Conservation (phyloP, 768 basidiomycete species). For the Lactarius pseudohatsudake region DNA sequence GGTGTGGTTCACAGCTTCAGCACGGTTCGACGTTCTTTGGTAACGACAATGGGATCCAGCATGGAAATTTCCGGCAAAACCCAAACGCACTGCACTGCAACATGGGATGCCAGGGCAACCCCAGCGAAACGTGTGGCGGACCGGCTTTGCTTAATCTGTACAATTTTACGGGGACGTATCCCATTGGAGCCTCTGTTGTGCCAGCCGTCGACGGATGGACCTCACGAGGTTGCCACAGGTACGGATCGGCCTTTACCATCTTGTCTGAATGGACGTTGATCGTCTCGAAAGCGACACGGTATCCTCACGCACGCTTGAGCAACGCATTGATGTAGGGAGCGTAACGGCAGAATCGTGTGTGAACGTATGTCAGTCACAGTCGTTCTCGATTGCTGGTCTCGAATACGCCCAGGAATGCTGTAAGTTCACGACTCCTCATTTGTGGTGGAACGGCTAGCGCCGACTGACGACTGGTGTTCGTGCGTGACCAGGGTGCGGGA, state of each 20-base stretch:
- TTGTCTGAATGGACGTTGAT: background rate
- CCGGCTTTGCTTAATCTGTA: conserved; percentile 6
- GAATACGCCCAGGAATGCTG: conserved; percentile 14
- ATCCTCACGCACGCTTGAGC: conserved; percentile 3
- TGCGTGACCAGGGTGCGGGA: conserved; percentile 5
- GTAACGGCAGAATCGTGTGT: conserved; percentile 14
- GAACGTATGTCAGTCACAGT: background rate
- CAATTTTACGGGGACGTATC: conserved; percentile 11
- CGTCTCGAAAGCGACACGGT: conserved; percentile 3
- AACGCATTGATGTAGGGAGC: conserved; percentile 1
- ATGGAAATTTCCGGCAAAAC: background rate
- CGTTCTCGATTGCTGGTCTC: conserved; percentile 10
- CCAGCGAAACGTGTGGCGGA: conserved; percentile 4
- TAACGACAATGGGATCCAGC: background rate
- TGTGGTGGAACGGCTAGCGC: background rate
- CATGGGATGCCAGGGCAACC: conserved; percentile 20
- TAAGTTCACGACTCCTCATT: background rate
- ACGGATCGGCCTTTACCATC: background rate
- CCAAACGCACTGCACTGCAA: background rate
- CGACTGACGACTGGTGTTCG: background rate
- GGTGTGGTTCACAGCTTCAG: background rate
- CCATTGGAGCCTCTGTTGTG: conserved; percentile 1
- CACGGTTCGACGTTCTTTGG: conserved; percentile 1
- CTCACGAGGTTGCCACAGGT: conserved; percentile 3
- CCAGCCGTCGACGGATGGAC: conserved; percentile 5